Evolutionary conservation across 345 rosid species (phyloP), one percentile per base, ranked within the genome.

Genomic region (Noccaea caerulescens): DNA sequence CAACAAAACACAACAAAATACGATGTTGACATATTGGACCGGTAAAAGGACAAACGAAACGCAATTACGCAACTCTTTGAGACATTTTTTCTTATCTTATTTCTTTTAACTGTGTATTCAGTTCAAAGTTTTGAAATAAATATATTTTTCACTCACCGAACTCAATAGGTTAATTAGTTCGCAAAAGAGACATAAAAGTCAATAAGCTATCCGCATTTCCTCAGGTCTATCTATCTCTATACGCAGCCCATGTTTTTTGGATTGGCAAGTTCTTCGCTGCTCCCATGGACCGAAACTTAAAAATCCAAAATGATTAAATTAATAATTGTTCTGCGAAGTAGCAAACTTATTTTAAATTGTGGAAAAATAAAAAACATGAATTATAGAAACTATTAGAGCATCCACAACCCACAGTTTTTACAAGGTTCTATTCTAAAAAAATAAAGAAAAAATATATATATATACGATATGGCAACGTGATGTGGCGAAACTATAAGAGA

Each of bases 21-120:
- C 42, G 72, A 49, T 49, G 72, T 51, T 73, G 77, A 73, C 47
- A 58, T 58, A 50, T 49, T 30, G 46, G 72, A 66, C 66, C 37
- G 12, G 16, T 57, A 65, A 38, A 57, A 9, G 57, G 42, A 54
- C 3, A 18, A 75, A 68, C 23, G 42, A 3, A 52, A 68, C 60
- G 58, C 44, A 54, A 44, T 53, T 52, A 68, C 73, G 73, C 78
- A 67, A 63, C 9, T 51, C 68, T 32, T 23, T 13, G 7, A 43
- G 42, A 51, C 57, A 13, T 66, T 62, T 58, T 58, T 58, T 58
- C 44, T 64, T 36, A 12, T 32, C 36, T 43, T 34, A 7, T 62
- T 62, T 52, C 16, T 47, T 39, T 57, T 49, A 49, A 73, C 67
- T 50, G 39, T 67, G 59, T 37, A 43, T 11, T 8, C 68, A 51